Evolutionary conservation across 2,329 filamentous ascomycete species (phyloP).

Genomic region (Verticillium nonalfalfae): DNA sequence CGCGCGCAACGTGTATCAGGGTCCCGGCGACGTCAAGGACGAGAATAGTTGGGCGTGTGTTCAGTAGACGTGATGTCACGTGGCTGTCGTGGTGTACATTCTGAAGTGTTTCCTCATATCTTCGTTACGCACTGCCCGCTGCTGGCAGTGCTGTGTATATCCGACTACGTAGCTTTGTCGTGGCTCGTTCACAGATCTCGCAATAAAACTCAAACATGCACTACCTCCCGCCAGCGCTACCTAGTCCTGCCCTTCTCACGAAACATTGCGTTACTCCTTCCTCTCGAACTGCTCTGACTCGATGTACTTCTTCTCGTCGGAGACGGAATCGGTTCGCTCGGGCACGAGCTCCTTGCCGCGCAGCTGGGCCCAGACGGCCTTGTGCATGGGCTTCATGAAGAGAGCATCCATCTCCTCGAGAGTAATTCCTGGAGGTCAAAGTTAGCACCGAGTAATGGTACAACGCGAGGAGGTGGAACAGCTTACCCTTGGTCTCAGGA

Average conservation of each 20-base stretch:
- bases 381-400: slow-evolving; percentile 21
- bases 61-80: background rate
- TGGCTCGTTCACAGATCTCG: too few relatives aligned
- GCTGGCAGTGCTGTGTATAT: too few relatives aligned
- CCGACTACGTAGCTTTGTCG: too few relatives aligned
- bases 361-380: slow-evolving; percentile 21
- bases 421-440: slow-evolving; percentile 21
- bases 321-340: slow-evolving; percentile 5
- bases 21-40: slow-evolving; percentile 6
- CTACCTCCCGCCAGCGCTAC: background rate
- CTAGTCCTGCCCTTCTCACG: background rate
- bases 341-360: slow-evolving; percentile 5
- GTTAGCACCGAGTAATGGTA: background rate
- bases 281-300: slow-evolving; percentile 1
- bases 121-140: too few relatives aligned
- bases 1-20: slow-evolving; percentile 21
- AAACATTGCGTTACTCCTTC: background rate
- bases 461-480: background rate
- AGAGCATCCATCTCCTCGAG: slow-evolving; percentile 40
- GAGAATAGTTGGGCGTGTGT: slow-evolving; percentile 13
- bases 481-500: slow-evolving; percentile 41
- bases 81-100: too few relatives aligned
- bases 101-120: too few relatives aligned
- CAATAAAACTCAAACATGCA: too few relatives aligned
- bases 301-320: slow-evolving; percentile 6